Evolutionary conservation across 1,284 basidiomycete species (phyloP).

Genomic region (Tilletia caries): DNA sequence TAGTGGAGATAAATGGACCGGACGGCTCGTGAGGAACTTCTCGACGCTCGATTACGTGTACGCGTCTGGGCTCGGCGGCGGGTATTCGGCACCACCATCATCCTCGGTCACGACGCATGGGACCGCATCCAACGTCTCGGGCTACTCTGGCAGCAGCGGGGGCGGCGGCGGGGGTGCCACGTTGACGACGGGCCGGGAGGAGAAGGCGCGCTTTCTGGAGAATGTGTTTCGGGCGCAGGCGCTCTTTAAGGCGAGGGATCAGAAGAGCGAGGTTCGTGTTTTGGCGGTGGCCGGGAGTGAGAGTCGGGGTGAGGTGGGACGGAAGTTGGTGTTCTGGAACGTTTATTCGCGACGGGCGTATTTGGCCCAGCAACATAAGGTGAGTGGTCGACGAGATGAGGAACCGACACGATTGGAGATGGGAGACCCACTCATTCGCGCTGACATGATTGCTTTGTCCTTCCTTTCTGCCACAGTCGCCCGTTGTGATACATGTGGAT

Average conservation of each 20-base stretch:
- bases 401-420: no score
- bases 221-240: slow-evolving; percentile 50
- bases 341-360: slow-evolving; percentile 30
- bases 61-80: background rate
- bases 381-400: no score
- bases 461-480: background rate
- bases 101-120: slow-evolving; percentile 13
- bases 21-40: slow-evolving; percentile 37
- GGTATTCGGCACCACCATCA: background rate
- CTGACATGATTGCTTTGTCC: background rate
- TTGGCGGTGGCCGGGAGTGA: background rate
- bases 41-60: slow-evolving; percentile 20
- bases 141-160: slow-evolving; percentile 21
- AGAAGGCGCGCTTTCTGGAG: slow-evolving; percentile 50
- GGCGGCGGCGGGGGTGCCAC: background rate
- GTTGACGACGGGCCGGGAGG: slow-evolving; percentile 28
- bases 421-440: no score
- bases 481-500: slow-evolving; percentile 32
- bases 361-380: slow-evolving; percentile 25
- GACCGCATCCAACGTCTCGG: slow-evolving; percentile 30
- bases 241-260: slow-evolving; percentile 34
- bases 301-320: slow-evolving; percentile 15
- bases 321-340: slow-evolving; percentile 43
- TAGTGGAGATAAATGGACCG: slow-evolving; percentile 38
- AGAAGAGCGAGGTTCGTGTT: slow-evolving; percentile 32